Conservation (phyloP, 164 flowering plant species). For the Taxillus chinensis region DNA sequence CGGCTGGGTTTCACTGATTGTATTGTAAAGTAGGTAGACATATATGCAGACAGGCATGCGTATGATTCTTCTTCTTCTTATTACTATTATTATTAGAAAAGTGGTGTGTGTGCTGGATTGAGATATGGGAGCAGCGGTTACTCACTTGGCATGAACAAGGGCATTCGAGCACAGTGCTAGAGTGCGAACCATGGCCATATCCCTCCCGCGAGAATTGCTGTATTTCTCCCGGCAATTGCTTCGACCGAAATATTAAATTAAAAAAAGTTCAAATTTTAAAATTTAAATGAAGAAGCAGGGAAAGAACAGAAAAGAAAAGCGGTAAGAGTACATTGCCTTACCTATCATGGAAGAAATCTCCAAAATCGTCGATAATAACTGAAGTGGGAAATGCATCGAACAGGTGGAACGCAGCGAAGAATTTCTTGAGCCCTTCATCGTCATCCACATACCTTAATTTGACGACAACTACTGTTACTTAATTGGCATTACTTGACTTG, state of each 20-base stretch:
- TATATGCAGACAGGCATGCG: no score
- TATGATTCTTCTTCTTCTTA: no score
- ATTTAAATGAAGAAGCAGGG: no score
- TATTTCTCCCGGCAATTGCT: conserved; percentile 66
- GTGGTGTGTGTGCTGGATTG: no score
- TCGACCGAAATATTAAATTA: not conserved
- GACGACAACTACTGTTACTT: not conserved
- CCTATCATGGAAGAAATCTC: conserved; percentile 65
- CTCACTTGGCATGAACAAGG: conserved; percentile 70
- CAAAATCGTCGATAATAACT: conserved; percentile 79
- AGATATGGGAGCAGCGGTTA: not conserved
- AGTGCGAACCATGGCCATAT: conserved; percentile 68
- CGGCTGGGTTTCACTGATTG: conserved; percentile 29
- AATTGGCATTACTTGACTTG: not conserved
- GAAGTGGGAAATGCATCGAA: conserved; percentile 48
- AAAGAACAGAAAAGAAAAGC: not conserved
- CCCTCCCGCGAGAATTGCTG: conserved; percentile 63
- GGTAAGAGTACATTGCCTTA: conserved; percentile 6
- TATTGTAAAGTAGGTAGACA: not conserved
- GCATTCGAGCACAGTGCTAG: conserved; percentile 71
- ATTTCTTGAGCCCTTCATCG: conserved; percentile 69
- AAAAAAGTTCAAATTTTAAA: no score
- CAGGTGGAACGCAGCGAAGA: conserved; percentile 88
- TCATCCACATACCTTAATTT: conserved; percentile 63
- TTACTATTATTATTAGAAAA: no score